Percentiles rank a stretch among this genome's conserved stretches.
Conservation (phyloP, 495 filamentous ascomycete genomes). For the Neurospora sp. region DNA sequence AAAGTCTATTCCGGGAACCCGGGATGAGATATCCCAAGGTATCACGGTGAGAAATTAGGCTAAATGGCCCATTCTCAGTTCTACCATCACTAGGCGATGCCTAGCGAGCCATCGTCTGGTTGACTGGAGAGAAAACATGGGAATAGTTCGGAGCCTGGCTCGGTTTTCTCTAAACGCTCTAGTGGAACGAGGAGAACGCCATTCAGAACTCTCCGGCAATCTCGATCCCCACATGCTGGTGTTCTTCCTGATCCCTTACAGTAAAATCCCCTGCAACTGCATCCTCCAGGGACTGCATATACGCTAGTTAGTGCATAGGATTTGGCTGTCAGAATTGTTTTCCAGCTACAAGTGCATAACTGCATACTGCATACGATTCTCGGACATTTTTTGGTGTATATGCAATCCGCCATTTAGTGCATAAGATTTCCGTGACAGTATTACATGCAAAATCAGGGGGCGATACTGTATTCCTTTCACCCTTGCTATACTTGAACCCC, state of each 20-base stretch:
- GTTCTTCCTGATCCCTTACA: neutral
- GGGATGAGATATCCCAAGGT: conserved; percentile 5
- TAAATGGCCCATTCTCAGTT: conserved; percentile 7
- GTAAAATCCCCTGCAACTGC: too few relatives aligned
- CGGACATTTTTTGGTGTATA: too few relatives aligned
- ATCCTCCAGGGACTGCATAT: too few relatives aligned
- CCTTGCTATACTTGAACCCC: neutral
- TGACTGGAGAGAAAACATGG: neutral
- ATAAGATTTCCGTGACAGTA: too few relatives aligned
- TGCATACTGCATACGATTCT: too few relatives aligned
- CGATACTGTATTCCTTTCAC: neutral
- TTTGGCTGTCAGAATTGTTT: too few relatives aligned
- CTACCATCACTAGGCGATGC: neutral
- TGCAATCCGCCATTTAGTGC: too few relatives aligned
- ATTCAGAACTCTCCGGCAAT: neutral
- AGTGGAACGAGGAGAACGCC: conserved; percentile 5
- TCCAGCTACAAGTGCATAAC: too few relatives aligned
- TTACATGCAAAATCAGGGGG: too few relatives aligned
- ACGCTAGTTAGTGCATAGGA: too few relatives aligned
- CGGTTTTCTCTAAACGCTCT: conserved; percentile 8
- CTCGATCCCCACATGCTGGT: neutral
- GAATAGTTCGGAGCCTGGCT: conserved; percentile 3
- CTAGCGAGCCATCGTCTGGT: conserved; percentile 1
- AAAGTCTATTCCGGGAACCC: conserved; percentile 4
- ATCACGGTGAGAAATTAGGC: conserved; percentile 6